Evolutionary conservation across 352 stramenopile genomes (phyloP), one percentile per base, ranked within the genome.

Genomic region (Phytophthora pini): DNA sequence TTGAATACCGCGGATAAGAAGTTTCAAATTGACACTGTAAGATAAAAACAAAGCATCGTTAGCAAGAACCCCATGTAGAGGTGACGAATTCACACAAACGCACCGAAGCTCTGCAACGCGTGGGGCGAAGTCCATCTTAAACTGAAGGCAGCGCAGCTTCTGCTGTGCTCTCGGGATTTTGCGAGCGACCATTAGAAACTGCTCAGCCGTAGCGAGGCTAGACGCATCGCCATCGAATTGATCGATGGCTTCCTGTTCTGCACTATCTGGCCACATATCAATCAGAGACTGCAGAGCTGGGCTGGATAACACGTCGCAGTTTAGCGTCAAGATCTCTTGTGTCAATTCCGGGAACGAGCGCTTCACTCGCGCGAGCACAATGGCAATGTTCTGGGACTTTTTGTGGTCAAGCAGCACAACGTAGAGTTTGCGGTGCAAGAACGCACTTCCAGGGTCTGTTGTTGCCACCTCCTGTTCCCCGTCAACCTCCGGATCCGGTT

Each of bases 351-450:
- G 60, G 46, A 92, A 90, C 7, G 61, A 66, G 1, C 82, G 59
- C 71, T 92, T 93, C 54, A 95, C 74, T 47, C 85, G 79, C 10
- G 87, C 87, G 13, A 95, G 70, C 10, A 81, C 84, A 50, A 94
- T 94, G 2, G 80, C 77, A 54, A 95, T 92, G 51, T 95, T 94
- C 55, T 94, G 87, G 12, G 86, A 89, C 61, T 94, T 95, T 62
- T 95, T 95, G 63, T 83, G 77, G 48, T 94, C 84, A 52, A 95
- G 78, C 39, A 94, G 69, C 17, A 82, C 76, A 41, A 92, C 75
- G 38, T 83, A 79, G 34, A 86, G 46, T 45, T 86, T 88, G 56
- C 81, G 79, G 1, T 69, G 51, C 12, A 77, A 40, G 22, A 82
- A 82, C 0, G 70, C 74, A 15, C 36, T 58, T 4, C 50, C 44